Percentiles rank a stretch among this genome's conserved stretches.
Evolutionary conservation across 2,329 filamentous ascomycete species (phyloP).

Genomic region (Nemania abortiva): DNA sequence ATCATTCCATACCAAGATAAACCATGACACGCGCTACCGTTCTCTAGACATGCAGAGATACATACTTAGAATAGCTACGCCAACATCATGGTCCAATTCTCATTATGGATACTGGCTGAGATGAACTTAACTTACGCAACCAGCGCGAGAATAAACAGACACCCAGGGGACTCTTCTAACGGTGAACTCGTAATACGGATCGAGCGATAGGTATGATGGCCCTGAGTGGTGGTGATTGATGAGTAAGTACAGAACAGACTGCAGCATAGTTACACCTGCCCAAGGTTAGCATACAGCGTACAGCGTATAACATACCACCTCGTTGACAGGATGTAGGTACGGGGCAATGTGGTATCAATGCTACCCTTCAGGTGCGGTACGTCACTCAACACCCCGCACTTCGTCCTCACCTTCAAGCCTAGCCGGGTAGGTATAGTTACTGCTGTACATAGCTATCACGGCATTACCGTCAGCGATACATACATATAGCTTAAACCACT

Average conservation of each 20-base stretch:
- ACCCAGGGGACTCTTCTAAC: neutral
- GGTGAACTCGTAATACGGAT: neutral
- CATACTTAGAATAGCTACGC: neutral
- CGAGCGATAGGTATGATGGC: neutral
- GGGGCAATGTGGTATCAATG: conserved; percentile 14
- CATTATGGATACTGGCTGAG: neutral
- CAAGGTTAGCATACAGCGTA: neutral
- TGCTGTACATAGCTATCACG: neutral
- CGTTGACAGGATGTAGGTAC: no score
- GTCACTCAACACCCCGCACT: conserved; percentile 32
- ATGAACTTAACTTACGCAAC: neutral
- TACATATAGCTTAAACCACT: conserved; percentile 1
- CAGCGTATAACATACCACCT: no score
- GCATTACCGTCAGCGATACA: conserved; percentile 30
- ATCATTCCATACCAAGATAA: neutral
- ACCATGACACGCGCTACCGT: neutral
- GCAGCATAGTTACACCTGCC: neutral
- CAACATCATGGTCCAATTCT: conserved; percentile 3
- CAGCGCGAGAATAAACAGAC: no score
- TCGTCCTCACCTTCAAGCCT: neutral
- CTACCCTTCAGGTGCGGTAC: conserved; percentile 18
- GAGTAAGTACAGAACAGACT: neutral
- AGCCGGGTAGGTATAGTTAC: neutral
- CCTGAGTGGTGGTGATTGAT: no score
- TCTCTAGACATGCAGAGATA: conserved; percentile 11